Evolutionary conservation across 2,329 filamentous ascomycete species (phyloP).

Genomic region (Seiridium unicorne): DNA sequence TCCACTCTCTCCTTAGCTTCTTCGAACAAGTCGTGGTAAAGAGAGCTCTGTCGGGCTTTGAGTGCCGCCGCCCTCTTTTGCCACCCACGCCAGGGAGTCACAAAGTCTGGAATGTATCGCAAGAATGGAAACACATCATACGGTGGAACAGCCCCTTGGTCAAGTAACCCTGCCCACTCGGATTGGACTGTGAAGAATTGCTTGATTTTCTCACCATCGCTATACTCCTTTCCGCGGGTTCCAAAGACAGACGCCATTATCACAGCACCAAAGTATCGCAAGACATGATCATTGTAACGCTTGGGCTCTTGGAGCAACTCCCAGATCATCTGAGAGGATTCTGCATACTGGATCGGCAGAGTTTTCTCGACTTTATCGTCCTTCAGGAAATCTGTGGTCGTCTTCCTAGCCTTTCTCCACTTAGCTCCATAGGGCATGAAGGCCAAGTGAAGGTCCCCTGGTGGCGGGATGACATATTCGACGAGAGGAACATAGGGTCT

Average conservation of each 20-base stretch:
- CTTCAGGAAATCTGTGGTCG: constrained; percentile 14
- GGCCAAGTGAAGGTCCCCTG: constrained; percentile 16
- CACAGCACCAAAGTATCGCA: constrained; percentile 16
- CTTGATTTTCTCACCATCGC: constrained; percentile 5
- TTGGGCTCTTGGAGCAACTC: constrained; percentile 14
- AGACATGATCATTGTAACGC: constrained; percentile 11
- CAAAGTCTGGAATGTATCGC: constrained; percentile 15
- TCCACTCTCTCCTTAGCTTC: constrained; percentile 11
- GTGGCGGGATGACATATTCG: constrained; percentile 15
- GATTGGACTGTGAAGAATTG: constrained; percentile 15
- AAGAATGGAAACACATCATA: constrained; percentile 19
- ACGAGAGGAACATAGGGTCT: constrained; percentile 13
- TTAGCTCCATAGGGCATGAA: constrained; percentile 15
- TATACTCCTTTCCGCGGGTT: constrained; percentile 6
- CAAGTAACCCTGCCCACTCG: constrained; percentile 13
- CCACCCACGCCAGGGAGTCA: constrained; percentile 20
- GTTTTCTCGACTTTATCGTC: constrained; percentile 14
- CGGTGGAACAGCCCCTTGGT: constrained; percentile 13
- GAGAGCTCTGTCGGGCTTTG: constrained; percentile 10
- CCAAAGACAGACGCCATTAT: constrained; percentile 17
- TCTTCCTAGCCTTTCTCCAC: constrained; percentile 18
- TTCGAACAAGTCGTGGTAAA: constrained; percentile 15
- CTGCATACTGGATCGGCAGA: constrained; percentile 16
- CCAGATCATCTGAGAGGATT: constrained; percentile 18
- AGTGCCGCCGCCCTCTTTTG: constrained; percentile 8